Conservation (phyloP, 2,329 filamentous ascomycete genomes). For the Elsinoe fawcettii region DNA sequence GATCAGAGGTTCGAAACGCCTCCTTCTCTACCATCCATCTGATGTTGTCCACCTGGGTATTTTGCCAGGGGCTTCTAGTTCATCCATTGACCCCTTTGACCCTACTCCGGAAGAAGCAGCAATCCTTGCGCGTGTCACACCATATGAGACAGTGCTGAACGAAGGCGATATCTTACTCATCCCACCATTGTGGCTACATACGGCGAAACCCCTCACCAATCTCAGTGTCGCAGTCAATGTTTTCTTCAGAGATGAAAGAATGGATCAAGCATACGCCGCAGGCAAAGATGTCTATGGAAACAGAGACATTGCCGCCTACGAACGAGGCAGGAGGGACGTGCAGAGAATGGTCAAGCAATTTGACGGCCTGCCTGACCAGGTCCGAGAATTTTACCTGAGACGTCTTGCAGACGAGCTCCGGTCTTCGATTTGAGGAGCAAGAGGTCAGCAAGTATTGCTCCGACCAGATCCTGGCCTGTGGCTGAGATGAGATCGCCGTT, state of each 20-base stretch:
- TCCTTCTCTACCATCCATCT: conserved; percentile 69
- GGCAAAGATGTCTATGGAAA: conserved; percentile 86
- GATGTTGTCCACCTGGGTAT: conserved; percentile 65
- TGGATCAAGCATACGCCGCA: conserved; percentile 59
- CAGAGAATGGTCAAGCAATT: conserved; percentile 59
- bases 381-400: conserved; percentile 66
- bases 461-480: too few species aligned
- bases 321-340: conserved; percentile 68
- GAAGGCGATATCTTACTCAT: conserved; percentile 74
- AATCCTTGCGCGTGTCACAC: conserved; percentile 44
- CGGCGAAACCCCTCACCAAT: conserved; percentile 45
- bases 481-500: too few species aligned
- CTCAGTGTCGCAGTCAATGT: conserved; percentile 78
- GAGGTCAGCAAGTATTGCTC: too few species aligned
- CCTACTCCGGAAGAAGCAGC: conserved; percentile 17
- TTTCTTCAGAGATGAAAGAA: conserved; percentile 63
- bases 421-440: conserved; percentile 14
- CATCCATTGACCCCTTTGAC: conserved; percentile 63
- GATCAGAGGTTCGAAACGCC: conserved; percentile 61
- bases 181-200: conserved; percentile 77
- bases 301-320: conserved; percentile 73
- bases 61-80: conserved; percentile 70
- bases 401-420: conserved; percentile 63
- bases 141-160: conserved; percentile 57
- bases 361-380: conserved; percentile 55